Conservation (phyloP, 805 yeast species). For the Cyberlindnera mississippiensis region DNA sequence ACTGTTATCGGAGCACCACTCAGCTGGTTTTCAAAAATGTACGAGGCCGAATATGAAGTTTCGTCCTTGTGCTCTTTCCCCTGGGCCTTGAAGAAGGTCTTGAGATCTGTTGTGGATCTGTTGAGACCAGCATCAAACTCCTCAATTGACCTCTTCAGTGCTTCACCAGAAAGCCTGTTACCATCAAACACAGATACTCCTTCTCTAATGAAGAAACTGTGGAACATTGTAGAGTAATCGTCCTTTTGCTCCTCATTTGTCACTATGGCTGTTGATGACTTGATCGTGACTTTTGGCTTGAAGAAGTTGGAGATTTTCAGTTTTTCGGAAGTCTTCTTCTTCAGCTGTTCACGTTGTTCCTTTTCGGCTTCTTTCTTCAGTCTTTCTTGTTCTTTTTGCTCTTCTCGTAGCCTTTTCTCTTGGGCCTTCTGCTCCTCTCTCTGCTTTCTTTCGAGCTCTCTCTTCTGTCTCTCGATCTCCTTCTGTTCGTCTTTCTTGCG, state of each 20-base stretch:
- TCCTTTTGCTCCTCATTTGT: constrained; percentile 16
- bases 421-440: constrained; percentile 24
- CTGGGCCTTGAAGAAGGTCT: constrained; percentile 9
- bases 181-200: constrained; percentile 27
- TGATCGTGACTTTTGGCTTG: constrained; percentile 25
- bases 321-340: constrained; percentile 34
- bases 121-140: constrained; percentile 13
- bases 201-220: constrained; percentile 33
- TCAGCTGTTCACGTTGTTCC: constrained; percentile 31
- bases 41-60: constrained; percentile 25
- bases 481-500: constrained; percentile 13
- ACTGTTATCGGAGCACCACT: constrained; percentile 31
- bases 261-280: constrained; percentile 10
- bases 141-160: constrained; percentile 3
- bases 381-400: constrained; percentile 22
- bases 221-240: constrained; percentile 19
- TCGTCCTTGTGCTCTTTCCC: background rate
- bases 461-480: constrained; percentile 23
- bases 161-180: constrained; percentile 2
- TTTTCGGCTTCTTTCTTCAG: constrained; percentile 24
- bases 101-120: constrained; percentile 2
- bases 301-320: constrained; percentile 30
- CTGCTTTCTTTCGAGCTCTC: constrained; percentile 23
- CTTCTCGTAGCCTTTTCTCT: constrained; percentile 12
- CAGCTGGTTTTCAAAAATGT: constrained; percentile 30